Evolutionary conservation across 1,139 yeast genomes (phyloP), one percentile per base, ranked within the genome.

Genomic region (Debaryomyces fabryi): DNA sequence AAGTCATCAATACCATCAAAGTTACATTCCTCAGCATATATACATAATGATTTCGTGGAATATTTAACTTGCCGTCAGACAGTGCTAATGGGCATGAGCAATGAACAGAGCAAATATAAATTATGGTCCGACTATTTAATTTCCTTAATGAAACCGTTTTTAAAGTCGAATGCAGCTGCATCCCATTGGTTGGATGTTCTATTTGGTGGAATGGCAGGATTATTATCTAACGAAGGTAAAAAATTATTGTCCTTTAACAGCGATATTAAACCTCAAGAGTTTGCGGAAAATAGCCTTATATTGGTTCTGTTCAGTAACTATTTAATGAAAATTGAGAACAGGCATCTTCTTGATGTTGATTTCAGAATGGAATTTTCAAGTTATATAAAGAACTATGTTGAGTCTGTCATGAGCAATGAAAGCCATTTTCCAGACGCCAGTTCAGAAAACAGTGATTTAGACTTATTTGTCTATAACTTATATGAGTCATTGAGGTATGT

Each of bases 141-240:
- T 25, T 52, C 62, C 37, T 59, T 61, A 45, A 58, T 58, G 20
- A 56, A 49, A 25, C 72, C 73, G 9, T 72, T 71, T 50, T 49
- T 53, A 21, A 69, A 67, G 50, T 64, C 74, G 6, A 71, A 72
- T 42, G 67, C 72, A 20, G 67, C 74, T 2, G 76, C 72, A 2
- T 66, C 67, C 45, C 59, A 65, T 47, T 76, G 81, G 81, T 58
- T 71, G n/a, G 72, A 67, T 24, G 57, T 68, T 32, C 53, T 74
- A 39, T 66, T 62, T 49, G 56, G 55, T 27, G 61, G 64, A 44
- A 60, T 72, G 30, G 62, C 72, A 10, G 42, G 50, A 16, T 49
- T 54, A 12, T 56, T 72, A 44, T 52, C 68, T 12, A 55, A 58
- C 12, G 57, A 60, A 25, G 71, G 70, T 7, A 47, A 53, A 23